Evolutionary conservation across 768 basidiomycete species (phyloP).

Genomic region (Gloeostereum incarnatum): DNA sequence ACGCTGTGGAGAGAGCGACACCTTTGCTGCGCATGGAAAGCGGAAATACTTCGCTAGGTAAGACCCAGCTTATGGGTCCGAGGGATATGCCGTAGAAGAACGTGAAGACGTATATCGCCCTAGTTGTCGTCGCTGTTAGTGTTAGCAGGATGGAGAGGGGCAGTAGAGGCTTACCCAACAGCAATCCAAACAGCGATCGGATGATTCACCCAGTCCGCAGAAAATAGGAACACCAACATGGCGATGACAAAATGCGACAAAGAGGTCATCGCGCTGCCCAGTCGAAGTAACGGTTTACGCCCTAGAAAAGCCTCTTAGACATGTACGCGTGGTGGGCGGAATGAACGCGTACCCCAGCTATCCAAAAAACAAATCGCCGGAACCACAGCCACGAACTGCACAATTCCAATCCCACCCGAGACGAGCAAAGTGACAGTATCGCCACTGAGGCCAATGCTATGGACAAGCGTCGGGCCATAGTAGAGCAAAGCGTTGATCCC

Average conservation of each 20-base stretch:
- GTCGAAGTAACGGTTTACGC: conserved; percentile 54
- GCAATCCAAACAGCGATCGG: conserved; percentile 54
- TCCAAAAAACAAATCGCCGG: conserved; percentile 71
- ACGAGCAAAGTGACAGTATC: conserved; percentile 55
- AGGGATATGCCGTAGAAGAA: conserved; percentile 69
- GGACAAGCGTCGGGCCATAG: conserved; percentile 69
- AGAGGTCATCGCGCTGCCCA: conserved; percentile 58
- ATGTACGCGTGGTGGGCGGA: background rate
- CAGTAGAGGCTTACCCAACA: conserved; percentile 40
- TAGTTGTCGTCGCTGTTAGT: conserved; percentile 11
- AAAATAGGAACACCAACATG: conserved; percentile 44
- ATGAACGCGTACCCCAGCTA: conserved; percentile 33
- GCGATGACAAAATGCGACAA: conserved; percentile 58
- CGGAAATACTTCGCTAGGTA: conserved; percentile 79
- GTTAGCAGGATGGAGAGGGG: background rate
- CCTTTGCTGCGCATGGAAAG: conserved; percentile 73
- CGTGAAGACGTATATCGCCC: conserved; percentile 67
- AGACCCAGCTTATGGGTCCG: conserved; percentile 78
- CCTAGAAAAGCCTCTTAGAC: conserved; percentile 23
- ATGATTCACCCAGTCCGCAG: conserved; percentile 51
- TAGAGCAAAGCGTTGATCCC: conserved; percentile 82
- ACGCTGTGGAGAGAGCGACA: conserved; percentile 74
- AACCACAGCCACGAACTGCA: conserved; percentile 68
- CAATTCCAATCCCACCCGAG: conserved; percentile 70
- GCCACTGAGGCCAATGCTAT: conserved; percentile 51